phyloP scores from a whole-genome alignment of 306 rosid genomes.

The Biancaea sappan region DNA sequence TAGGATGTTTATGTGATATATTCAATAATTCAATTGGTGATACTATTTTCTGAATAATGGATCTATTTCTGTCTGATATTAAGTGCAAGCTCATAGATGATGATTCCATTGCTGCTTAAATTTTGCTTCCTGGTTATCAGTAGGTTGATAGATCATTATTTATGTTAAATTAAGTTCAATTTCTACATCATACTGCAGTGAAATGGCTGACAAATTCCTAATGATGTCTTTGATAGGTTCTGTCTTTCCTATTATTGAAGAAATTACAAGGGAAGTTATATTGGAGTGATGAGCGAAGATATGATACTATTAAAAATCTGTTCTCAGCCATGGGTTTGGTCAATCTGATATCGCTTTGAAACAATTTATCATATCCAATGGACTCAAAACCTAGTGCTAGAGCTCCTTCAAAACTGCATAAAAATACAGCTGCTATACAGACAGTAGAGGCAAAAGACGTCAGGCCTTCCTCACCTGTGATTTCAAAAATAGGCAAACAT shows the following conservation, averaged over 20 bases:
- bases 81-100: slow-evolving; percentile 9
- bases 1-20: background rate
- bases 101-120: slow-evolving; percentile 17
- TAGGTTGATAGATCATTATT: slow-evolving; percentile 14
- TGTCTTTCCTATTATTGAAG: background rate
- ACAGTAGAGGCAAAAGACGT: slow-evolving; percentile 51
- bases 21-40: background rate
- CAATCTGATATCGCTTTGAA: slow-evolving; percentile 43
- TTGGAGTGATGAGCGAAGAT: background rate
- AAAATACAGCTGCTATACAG: slow-evolving; percentile 48
- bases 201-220: slow-evolving; percentile 29
- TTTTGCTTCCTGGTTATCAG: background rate
- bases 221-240: background rate
- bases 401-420: slow-evolving; percentile 57
- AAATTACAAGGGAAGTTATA: background rate
- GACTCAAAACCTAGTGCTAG: slow-evolving; percentile 68
- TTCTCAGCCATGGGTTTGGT: slow-evolving; percentile 40
- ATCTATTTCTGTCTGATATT: slow-evolving; percentile 31
- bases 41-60: slow-evolving; percentile 28
- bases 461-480: slow-evolving; percentile 42
- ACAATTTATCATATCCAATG: slow-evolving; percentile 49
- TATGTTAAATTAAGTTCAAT: slow-evolving; percentile 1
- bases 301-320: slow-evolving; percentile 32
- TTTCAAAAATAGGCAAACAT: slow-evolving; percentile 44
- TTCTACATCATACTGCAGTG: background rate